phyloP scores from a whole-genome alignment of 371 early-diverging fungal species.

The Fennellomyces sp. region DNA sequence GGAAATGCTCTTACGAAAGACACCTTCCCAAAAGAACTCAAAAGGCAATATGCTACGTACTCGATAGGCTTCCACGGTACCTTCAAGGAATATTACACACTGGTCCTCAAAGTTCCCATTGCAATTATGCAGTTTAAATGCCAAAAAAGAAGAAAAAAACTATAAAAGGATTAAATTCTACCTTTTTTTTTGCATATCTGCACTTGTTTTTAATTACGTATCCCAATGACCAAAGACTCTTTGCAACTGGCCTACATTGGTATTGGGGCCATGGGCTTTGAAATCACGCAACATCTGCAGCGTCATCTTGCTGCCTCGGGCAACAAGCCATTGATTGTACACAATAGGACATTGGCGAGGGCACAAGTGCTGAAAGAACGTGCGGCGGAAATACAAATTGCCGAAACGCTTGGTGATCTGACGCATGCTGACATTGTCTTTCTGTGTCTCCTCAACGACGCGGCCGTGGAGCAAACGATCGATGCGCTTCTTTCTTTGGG shows the following conservation, averaged over 20 bases:
- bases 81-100: no score
- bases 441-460: conserved; percentile 49
- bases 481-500: conserved; percentile 9
- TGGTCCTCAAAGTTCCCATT: no score
- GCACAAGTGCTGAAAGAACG: conserved; percentile 25
- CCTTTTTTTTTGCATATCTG: no score
- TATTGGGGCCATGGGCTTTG: conserved; percentile 55
- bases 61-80: no score
- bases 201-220: no score
- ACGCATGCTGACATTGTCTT: conserved; percentile 50
- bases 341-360: conserved; percentile 51
- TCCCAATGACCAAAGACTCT: background rate
- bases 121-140: no score
- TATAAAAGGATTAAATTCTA: no score
- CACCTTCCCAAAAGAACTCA: no score
- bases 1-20: no score
- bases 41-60: no score
- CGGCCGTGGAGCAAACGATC: conserved; percentile 35
- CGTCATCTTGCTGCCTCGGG: conserved; percentile 14
- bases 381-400: conserved; percentile 26
- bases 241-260: conserved; percentile 51
- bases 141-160: no score
- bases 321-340: conserved; percentile 38
- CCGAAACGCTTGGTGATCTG: conserved; percentile 25
- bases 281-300: conserved; percentile 46